A percentile compares a stretch with the other conserved stretches of the same genome.
Evolutionary conservation across 306 rosid species (phyloP).

Genomic region (Crotalaria pallida): DNA sequence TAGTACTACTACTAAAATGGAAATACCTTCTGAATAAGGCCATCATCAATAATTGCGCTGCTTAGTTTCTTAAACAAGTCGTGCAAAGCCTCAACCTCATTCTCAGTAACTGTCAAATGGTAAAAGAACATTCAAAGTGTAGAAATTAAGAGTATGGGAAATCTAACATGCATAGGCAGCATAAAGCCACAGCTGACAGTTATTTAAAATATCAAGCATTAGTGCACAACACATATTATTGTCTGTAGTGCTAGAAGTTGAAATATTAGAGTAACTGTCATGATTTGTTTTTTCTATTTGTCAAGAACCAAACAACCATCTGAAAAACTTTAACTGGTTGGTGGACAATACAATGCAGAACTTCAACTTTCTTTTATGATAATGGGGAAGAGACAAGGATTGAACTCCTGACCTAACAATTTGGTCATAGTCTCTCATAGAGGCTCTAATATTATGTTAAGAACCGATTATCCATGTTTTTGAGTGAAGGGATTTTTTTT

Average conservation of each 20-base stretch:
- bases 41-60: constrained; percentile 51
- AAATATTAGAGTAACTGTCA: not conserved
- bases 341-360: no score
- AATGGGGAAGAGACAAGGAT: no score
- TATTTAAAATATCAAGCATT: not conserved
- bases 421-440: no score
- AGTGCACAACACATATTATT: not conserved
- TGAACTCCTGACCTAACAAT: no score
- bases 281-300: not conserved
- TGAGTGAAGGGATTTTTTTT: no score
- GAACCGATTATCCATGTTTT: no score
- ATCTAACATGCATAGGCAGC: not conserved
- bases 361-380: no score
- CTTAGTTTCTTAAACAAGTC: constrained; percentile 58
- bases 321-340: no score
- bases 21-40: constrained; percentile 64
- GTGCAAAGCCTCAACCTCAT: constrained; percentile 73
- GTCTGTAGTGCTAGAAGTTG: not conserved
- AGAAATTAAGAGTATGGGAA: not conserved
- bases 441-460: no score
- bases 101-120: constrained; percentile 54
- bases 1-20: not conserved
- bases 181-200: not conserved
- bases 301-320: no score
- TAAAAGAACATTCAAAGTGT: not conserved